Evolutionary conservation across 31 red algal genomes (phyloP).

Genomic region (Odonthalia washingtoniensis): DNA sequence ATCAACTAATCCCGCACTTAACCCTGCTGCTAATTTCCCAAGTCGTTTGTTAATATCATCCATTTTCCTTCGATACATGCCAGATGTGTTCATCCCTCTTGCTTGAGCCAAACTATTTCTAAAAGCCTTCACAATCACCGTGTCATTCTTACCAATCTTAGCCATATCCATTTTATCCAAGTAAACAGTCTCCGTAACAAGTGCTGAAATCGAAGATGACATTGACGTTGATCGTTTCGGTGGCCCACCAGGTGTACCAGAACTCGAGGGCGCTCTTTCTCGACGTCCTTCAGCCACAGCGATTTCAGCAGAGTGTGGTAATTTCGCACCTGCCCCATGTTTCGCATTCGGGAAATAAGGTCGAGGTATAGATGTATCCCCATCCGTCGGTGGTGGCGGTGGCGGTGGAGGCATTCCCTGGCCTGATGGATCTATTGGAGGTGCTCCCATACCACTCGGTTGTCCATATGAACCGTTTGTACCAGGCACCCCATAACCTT

Average conservation of each 20-base stretch:
- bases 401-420: constrained; percentile 67
- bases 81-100: constrained; percentile 48
- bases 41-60: constrained; percentile 93
- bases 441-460: neutral
- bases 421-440: too few species aligned
- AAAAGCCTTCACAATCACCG: constrained; percentile 73
- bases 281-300: constrained; percentile 66
- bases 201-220: constrained; percentile 66
- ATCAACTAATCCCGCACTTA: constrained; percentile 75
- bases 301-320: constrained; percentile 74
- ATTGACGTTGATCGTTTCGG: constrained; percentile 63
- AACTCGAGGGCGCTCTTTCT: constrained; percentile 64
- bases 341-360: constrained; percentile 66
- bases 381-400: constrained; percentile 62
- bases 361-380: constrained; percentile 30
- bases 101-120: constrained; percentile 74
- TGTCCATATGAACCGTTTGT: neutral
- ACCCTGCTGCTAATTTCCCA: constrained; percentile 65
- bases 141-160: constrained; percentile 72
- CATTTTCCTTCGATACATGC: constrained; percentile 85
- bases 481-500: neutral
- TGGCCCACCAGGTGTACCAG: constrained; percentile 66
- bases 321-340: constrained; percentile 50
- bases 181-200: constrained; percentile 57
- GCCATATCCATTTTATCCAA: constrained; percentile 82